Conservation (phyloP, 1,284 basidiomycete genomes). For the Pseudozyma hubeiensis region DNA sequence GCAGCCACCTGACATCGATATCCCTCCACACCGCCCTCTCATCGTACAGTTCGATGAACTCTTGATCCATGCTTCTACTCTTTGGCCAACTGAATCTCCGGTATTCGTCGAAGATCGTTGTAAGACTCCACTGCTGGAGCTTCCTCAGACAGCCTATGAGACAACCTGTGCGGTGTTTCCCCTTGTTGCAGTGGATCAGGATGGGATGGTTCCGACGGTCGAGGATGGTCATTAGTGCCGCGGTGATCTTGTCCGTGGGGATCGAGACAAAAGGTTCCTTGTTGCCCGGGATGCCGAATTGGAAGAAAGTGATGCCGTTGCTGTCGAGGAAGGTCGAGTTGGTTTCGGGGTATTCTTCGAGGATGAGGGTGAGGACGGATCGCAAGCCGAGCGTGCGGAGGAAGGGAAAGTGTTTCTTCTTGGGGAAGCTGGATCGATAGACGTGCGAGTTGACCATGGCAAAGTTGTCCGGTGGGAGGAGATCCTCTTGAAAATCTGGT, state of each 20-base stretch:
- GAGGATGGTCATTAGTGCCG: conserved; percentile 72
- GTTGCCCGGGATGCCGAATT: conserved; percentile 74
- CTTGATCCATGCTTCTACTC: conserved; percentile 72
- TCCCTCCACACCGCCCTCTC: conserved; percentile 42
- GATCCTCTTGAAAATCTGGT: conserved; percentile 36
- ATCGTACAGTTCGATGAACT: conserved; percentile 72
- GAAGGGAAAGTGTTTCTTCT: conserved; percentile 73
- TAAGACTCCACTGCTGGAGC: conserved; percentile 73
- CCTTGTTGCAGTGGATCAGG: conserved; percentile 75
- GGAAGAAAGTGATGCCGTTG: conserved; percentile 71
- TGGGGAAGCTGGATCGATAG: conserved; percentile 72
- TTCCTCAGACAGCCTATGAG: conserved; percentile 73
- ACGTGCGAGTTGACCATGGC: conserved; percentile 71
- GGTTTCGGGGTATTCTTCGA: conserved; percentile 73
- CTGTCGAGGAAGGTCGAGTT: conserved; percentile 71
- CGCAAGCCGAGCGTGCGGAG: conserved; percentile 72
- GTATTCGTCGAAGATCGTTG: conserved; percentile 74
- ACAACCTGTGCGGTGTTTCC: conserved; percentile 74
- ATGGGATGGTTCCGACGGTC: conserved; percentile 73
- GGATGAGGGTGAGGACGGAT: conserved; percentile 72
- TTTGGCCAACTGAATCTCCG: conserved; percentile 72
- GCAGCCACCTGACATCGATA: conserved; percentile 36
- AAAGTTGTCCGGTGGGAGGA: conserved; percentile 67
- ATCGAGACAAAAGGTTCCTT: conserved; percentile 70
- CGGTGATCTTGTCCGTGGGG: conserved; percentile 73